Base-by-base conservation (phyloP, 2,329 filamentous ascomycete genomes). In the Colletotrichum destructivum region DNA sequence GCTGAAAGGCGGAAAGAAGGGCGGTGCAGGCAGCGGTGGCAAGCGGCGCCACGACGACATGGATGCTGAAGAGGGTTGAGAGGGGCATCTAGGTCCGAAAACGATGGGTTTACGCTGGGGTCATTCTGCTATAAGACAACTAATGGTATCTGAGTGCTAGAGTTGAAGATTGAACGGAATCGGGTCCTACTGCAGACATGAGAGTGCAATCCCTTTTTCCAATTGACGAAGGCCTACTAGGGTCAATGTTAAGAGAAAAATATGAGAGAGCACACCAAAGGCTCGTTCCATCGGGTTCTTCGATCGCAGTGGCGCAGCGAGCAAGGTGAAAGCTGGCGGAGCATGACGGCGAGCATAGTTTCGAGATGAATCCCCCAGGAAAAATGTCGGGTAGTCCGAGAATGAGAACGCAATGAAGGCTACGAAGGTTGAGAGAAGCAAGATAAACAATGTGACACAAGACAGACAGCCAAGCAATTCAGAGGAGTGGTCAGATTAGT, bases 21-120 rank as follows among this genome's bases (percentile, higher is more conserved):
- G 84, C 31, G 78, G 76, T 5, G 52, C 52, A 18, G 52, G 9
- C n/a, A 18, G 26, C 18, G 52, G 54, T n/a, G 79, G 69, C 35
- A 83, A 82, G 75, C 79, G 82, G 71, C 80, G 84, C 47, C 78
- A 79, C 52, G 88, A 90, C 74, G 86, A 91, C 61, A 95, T 95
- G 93, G 93, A 96, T 81, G 85, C 86, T 49, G 93, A 94, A 76
- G 93, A 95, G 81, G 90, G 91, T 74, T 94, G 82, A 79, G 4
- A n/a, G n/a, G 18, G 18, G 11, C 15, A 18, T 60, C n/a, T 18
- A 35, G 31, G 8, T 35, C 9, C 2, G 11, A 23, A 35, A 18
- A n/a, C 7, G 13, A 15, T n/a, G 12, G 21, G 16, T 31, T 57
- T 9, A 9, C 12, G 12, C 15, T 31, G 15, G 6, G 11, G n/a